A percentile compares a stretch with the other conserved stretches of the same genome.
Conservation (phyloP, 2,329 filamentous ascomycete species). For the Conoideocrella luteorostrata region DNA sequence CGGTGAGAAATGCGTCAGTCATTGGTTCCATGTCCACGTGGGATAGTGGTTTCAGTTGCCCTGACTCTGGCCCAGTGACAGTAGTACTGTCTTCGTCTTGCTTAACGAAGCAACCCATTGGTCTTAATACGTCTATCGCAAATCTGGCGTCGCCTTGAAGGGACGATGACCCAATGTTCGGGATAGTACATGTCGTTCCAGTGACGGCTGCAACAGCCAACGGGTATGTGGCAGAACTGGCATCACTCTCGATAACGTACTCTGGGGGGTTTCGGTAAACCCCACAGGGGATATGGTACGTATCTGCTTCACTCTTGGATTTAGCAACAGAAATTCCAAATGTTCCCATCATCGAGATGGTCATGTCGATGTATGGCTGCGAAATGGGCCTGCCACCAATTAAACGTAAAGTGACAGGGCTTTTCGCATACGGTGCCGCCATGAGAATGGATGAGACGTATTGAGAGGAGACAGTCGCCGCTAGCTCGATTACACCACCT, state of each 20-base stretch:
- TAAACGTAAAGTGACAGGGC: slow-evolving; percentile 80
- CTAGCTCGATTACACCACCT: slow-evolving; percentile 83
- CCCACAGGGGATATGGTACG: slow-evolving; percentile 87
- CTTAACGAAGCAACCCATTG: slow-evolving; percentile 89
- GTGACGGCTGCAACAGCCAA: slow-evolving; percentile 91
- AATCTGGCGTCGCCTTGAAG: slow-evolving; percentile 94
- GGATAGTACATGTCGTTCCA: slow-evolving; percentile 89
- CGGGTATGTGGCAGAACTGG: slow-evolving; percentile 94
- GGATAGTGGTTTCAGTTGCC: slow-evolving; percentile 65
- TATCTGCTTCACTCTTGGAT: slow-evolving; percentile 74
- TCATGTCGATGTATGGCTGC: slow-evolving; percentile 98
- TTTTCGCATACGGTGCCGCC: slow-evolving; percentile 94
- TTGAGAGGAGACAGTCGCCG: slow-evolving; percentile 95
- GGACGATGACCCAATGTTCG: slow-evolving; percentile 89
- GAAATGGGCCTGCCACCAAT: slow-evolving; percentile 98
- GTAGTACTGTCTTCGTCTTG: slow-evolving; percentile 84
- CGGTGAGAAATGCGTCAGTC: slow-evolving; percentile 97
- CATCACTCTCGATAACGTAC: slow-evolving; percentile 93
- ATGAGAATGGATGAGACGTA: slow-evolving; percentile 96
- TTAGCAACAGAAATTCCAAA: slow-evolving; percentile 79
- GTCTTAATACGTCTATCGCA: slow-evolving; percentile 78
- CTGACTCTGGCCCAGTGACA: slow-evolving; percentile 77
- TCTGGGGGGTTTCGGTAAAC: slow-evolving; percentile 75
- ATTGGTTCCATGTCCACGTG: slow-evolving; percentile 98
- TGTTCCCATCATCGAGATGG: slow-evolving; percentile 90